Base-by-base conservation (phyloP, 371 early-diverging fungal species). In the Mortierella sp. region DNA sequence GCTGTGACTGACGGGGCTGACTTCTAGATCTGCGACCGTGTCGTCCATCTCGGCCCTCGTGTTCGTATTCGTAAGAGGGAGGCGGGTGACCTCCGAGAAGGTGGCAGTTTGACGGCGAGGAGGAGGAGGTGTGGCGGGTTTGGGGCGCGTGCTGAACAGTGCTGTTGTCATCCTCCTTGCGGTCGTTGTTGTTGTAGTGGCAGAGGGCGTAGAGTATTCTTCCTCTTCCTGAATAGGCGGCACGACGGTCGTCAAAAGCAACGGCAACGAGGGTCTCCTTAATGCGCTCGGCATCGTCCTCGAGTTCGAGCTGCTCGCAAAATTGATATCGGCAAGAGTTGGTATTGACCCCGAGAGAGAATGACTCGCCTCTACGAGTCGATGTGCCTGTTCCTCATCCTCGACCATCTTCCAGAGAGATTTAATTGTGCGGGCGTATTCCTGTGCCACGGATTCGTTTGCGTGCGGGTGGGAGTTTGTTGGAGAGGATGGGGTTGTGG, bases 371-470 rank as follows among this genome's bases (percentile, higher is more conserved):
- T 64, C 64, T 34, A 64, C 64, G 9, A 64, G 64, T 19, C 64
- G 64, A 9, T 64, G 21, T 5, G 64, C 64, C 9, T 37, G 64
- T 16, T 64, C 64, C 34, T 64, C 64, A 14, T 64, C 64, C 21
- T 64, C 64, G 64, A 64, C 37, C 64, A 64, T 64, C 64, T 64
- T 64, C 64, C 64, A 64, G 21, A 64, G 64, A 1, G 64, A 19
- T 21, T 64, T 64, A 2, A 64, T 64, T 0, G 37, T 64, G 2
- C 37, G 13, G 8, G 64, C 64, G 21, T 64, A 64, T 31, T 64
- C 64, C 21, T 64, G 64, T 14, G 64, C 64, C 0, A 64, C 37
- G 37, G 64, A 64, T 37, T 64, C 64, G 53, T 53, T 53, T 6
- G 24, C 53, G 24, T 16, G 24, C 6, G 24, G 5, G 53, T 16